Percentiles rank a stretch among this genome's conserved stretches.
phyloP scores from a whole-genome alignment of 2,329 filamentous ascomycete genomes.

The Aureobasidium sp. region DNA sequence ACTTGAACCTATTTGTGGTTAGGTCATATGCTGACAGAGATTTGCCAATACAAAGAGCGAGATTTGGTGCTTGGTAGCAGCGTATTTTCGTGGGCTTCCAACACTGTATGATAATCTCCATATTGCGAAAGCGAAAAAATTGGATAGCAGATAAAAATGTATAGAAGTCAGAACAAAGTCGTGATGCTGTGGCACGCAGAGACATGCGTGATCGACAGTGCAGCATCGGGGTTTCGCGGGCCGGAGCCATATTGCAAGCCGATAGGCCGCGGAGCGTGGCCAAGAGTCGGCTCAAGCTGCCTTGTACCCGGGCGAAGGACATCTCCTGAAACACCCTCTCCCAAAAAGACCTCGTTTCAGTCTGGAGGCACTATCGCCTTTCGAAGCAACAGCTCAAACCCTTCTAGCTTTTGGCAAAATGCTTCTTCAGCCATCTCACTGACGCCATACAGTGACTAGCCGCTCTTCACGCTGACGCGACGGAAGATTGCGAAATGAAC shows the following conservation, averaged over 20 bases:
- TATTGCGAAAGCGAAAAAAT: not conserved
- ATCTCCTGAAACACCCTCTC: not conserved
- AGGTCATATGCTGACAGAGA: not conserved
- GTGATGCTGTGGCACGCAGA: not conserved
- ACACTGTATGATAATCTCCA: not conserved
- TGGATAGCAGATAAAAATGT: not conserved
- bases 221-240: not conserved
- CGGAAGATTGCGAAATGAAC: not conserved
- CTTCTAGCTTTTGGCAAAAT: not conserved
- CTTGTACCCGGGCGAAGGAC: not conserved
- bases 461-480: not conserved
- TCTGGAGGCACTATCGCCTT: not conserved
- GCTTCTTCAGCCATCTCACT: not conserved
- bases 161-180: not conserved
- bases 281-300: not conserved
- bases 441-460: not conserved
- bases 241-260: constrained; percentile 3
- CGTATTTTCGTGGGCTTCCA: not conserved
- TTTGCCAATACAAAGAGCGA: constrained; percentile 7
- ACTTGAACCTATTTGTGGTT: constrained; percentile 4
- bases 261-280: not conserved
- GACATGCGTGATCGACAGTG: not conserved
- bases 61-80: not conserved
- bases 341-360: constrained; percentile 1
- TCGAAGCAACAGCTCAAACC: constrained; percentile 3